These are phyloP conservation scores for Rhipidocladum racemiflorum DNA, from an alignment of 176 grass and related monocot species.

Conservation along the genomic window DNA sequence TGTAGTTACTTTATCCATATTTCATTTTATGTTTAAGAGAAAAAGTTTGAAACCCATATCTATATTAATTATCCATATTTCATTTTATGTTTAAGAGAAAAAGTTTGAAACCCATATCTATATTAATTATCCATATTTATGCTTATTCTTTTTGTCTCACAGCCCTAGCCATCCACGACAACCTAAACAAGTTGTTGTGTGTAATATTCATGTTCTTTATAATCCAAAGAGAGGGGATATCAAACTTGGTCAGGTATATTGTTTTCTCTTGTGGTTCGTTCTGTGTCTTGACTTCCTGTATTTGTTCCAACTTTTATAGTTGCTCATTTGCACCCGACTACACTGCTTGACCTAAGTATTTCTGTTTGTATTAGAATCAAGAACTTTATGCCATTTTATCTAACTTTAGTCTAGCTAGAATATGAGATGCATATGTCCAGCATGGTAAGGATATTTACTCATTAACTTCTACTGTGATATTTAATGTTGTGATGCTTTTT, in stretches of 20 bases:
- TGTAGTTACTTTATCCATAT: neutral
- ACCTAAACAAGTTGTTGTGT: conserved; percentile 68
- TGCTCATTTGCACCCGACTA: conserved; percentile 2
- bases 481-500: conserved; percentile 12
- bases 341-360: conserved; percentile 1
- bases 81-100: neutral
- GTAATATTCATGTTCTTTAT: conserved; percentile 93
- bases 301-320: neutral
- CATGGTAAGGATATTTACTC: conserved; percentile 1
- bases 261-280: conserved; percentile 9
- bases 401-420: neutral
- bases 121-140: conserved; percentile 27
- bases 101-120: conserved; percentile 19
- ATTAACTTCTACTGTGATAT: neutral
- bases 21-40: conserved; percentile 2
- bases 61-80: conserved; percentile 19
- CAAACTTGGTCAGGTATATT: conserved; percentile 86
- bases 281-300: conserved; percentile 5
- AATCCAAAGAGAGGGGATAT: conserved; percentile 97
- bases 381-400: neutral
- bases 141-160: conserved; percentile 20
- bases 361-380: conserved; percentile 1
- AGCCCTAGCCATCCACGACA: conserved; percentile 42
- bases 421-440: neutral
- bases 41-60: conserved; percentile 22